Percentiles rank a stretch among this genome's conserved stretches.
These are phyloP conservation scores for Vaccinium corymbosum DNA, from an alignment of 148 eudicot species.

Conservation along the genomic window DNA sequence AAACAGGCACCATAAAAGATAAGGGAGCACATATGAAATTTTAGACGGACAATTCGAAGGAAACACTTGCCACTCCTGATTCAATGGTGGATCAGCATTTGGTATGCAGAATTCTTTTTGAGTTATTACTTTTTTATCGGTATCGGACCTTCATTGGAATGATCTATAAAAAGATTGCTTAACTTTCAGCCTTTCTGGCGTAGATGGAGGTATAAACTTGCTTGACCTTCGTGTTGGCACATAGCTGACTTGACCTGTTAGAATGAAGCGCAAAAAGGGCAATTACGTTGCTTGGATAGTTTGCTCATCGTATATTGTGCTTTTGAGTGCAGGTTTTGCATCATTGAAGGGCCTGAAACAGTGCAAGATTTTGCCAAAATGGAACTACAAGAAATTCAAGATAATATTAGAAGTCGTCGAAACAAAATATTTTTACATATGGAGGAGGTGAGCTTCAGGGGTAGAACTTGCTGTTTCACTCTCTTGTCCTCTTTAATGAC, in stretches of 20 bases:
- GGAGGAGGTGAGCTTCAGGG: slow-evolving; percentile 69
- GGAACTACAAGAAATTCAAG: slow-evolving; percentile 85
- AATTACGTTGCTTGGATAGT: background rate
- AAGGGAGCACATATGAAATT: background rate
- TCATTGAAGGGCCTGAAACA: slow-evolving; percentile 98
- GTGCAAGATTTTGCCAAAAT: slow-evolving; percentile 81
- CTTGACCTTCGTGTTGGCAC: background rate
- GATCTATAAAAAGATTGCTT: background rate
- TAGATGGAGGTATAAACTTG: background rate
- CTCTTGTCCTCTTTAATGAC: background rate
- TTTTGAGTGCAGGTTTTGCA: slow-evolving; percentile 66
- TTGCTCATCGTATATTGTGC: background rate
- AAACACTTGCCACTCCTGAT: background rate
- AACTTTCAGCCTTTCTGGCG: background rate
- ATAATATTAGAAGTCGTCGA: slow-evolving; percentile 78
- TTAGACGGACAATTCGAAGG: background rate
- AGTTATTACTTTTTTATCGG: background rate
- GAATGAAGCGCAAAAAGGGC: background rate
- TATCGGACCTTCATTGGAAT: background rate
- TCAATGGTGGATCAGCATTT: background rate
- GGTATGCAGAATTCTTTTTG: background rate
- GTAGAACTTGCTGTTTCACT: slow-evolving; percentile 2
- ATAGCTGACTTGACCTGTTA: background rate
- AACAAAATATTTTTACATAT: slow-evolving; percentile 90
- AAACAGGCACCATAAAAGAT: background rate